Base-by-base conservation (phyloP, 352 stramenopile species). In the Phytophthora colocasiae region DNA sequence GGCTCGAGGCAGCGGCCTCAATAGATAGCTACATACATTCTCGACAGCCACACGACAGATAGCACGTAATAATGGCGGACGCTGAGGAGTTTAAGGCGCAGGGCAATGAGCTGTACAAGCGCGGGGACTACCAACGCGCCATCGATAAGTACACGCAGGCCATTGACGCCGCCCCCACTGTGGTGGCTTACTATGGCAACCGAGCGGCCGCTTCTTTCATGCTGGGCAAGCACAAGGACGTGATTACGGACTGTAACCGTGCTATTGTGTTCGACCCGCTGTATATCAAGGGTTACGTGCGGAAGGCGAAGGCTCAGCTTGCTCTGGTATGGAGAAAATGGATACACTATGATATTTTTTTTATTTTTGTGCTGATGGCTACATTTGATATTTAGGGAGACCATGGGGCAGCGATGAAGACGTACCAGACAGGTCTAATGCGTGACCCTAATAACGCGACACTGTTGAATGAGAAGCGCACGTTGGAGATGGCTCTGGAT, bases 71-170 rank as follows among this genome's bases (percentile, higher is more conserved):
- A 36, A 36, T 84, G 75, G 81, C 71, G 46, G 82, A 93, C 58
- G 78, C 67, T 22, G 87, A 95, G 63, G 80, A 92, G 58, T 95
- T 91, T 66, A 95, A 95, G 81, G 66, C 75, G 47, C 77, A 91
- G 69, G 93, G 93, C 54, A 98, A 98, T 65, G 90, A 97, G 66
- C 75, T 95, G 56, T 98, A 98, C 82, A 97, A 96, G 75, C 86
- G 87, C 58, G 86, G 87, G 62, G 86, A 98, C 66, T 98, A 98
- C 71, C 73, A 83, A 46, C 84, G 74, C 59, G 93, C 93, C 49
- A 95, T 98, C 58, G 83, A 91, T 47, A 85, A 91, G 67, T 98
- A 98, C 78, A 90, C 90, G 63, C 85, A 95, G 71, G 92, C 93
- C 29, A 97, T 98, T 71, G 90, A 94, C 50, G 71, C 85, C 32